Evolutionary conservation across 148 eudicot species (phyloP).

Genomic region (Rhododendron griersonianum): DNA sequence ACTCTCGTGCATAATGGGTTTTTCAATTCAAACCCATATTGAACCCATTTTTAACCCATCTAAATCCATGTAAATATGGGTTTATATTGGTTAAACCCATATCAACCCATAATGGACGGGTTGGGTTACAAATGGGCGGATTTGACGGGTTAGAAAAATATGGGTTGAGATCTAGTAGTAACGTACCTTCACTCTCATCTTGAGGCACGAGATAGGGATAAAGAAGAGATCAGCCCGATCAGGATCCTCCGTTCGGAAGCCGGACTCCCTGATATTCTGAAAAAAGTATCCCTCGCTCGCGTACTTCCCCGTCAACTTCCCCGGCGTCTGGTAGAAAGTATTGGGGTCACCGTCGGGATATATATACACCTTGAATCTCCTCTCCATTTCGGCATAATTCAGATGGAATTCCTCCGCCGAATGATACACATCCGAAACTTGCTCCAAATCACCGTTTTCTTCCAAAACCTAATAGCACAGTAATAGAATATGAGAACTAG

Average conservation of each 20-base stretch:
- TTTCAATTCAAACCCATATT: too few species aligned
- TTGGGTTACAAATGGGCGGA: too few species aligned
- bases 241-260: conserved; percentile 73
- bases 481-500: not conserved
- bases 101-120: too few species aligned
- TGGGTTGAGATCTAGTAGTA: too few species aligned
- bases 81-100: too few species aligned
- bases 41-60: too few species aligned
- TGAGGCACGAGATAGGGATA: conserved; percentile 91
- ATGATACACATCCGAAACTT: conserved; percentile 49
- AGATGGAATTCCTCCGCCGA: conserved; percentile 51
- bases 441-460: conserved; percentile 14
- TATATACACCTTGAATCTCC: conserved; percentile 74
- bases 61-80: too few species aligned
- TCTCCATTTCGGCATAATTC: conserved; percentile 75
- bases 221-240: conserved; percentile 76
- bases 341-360: conserved; percentile 81
- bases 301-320: conserved; percentile 90
- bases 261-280: conserved; percentile 84
- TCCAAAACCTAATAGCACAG: conserved; percentile 5
- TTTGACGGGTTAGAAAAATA: too few species aligned
- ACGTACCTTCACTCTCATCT: conserved; percentile 94
- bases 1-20: too few species aligned
- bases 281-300: conserved; percentile 91
- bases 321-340: conserved; percentile 83